Evolutionary conservation across 768 basidiomycete genomes (phyloP).

Genomic region (Albatrellus ellisii): DNA sequence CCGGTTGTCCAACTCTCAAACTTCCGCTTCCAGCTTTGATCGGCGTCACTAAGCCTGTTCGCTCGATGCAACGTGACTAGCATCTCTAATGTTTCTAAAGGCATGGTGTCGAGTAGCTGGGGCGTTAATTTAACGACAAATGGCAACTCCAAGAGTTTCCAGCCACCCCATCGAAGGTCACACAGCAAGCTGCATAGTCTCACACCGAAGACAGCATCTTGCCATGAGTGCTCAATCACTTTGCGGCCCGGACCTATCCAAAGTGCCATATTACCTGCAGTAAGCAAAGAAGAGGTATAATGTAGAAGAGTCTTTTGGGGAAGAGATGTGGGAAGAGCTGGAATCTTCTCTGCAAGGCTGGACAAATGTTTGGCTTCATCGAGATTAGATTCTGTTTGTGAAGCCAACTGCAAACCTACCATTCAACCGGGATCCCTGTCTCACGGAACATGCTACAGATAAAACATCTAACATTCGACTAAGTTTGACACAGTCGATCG

Average conservation of each 20-base stretch:
- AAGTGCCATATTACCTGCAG: conserved; percentile 29
- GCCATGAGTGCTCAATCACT: conserved; percentile 40
- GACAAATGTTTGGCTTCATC: conserved; percentile 24
- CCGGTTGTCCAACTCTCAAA: conserved; percentile 36
- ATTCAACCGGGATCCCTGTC: conserved; percentile 56
- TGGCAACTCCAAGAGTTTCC: conserved; percentile 58
- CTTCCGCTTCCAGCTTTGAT: conserved; percentile 44
- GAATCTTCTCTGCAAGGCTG: conserved; percentile 21
- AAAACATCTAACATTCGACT: conserved; percentile 43
- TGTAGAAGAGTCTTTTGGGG: conserved; percentile 22
- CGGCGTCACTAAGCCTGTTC: conserved; percentile 43
- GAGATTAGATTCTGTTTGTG: conserved; percentile 1
- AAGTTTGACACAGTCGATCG: conserved; percentile 24
- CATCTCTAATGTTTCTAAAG: conserved; percentile 30
- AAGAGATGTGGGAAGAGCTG: conserved; percentile 17
- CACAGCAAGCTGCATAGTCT: conserved; percentile 48
- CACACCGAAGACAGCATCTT: conserved; percentile 29
- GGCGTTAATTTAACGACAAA: conserved; percentile 38
- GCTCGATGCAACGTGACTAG: conserved; percentile 33
- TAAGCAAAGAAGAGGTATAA: conserved; percentile 23
- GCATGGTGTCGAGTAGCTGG: conserved; percentile 32
- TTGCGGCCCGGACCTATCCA: conserved; percentile 33
- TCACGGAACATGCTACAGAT: conserved; percentile 44
- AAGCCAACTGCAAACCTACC: conserved; percentile 27
- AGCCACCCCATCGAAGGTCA: conserved; percentile 62